phyloP scores from a whole-genome alignment of 306 rosid genomes.

The Abrus precatorius region DNA sequence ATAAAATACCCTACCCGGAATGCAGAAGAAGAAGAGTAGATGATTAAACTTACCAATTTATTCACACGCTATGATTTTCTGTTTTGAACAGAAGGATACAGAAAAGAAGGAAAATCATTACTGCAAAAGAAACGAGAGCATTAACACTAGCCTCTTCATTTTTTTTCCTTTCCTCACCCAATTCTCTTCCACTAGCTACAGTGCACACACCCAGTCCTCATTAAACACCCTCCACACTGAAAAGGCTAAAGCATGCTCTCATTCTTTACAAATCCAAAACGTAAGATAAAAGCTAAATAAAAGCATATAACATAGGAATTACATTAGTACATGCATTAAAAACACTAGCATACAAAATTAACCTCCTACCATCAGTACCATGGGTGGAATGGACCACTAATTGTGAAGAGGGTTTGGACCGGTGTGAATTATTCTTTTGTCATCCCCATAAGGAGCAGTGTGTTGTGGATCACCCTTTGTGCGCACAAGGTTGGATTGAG shows the following conservation, averaged over 20 bases:
- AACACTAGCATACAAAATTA: conserved; percentile 35
- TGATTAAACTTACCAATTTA: conserved; percentile 47
- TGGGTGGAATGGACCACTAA: conserved; percentile 44
- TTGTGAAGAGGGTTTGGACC: conserved; percentile 99
- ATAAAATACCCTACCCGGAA: neutral
- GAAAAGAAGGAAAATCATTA: conserved; percentile 13
- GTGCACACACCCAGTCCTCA: conserved; percentile 31
- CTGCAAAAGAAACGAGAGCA: conserved; percentile 69
- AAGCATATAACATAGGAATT: conserved; percentile 29
- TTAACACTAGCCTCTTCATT: conserved; percentile 72
- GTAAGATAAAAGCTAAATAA: neutral
- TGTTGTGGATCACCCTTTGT: conserved; percentile 45
- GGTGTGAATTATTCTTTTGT: conserved; percentile 78
- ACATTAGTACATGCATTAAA: conserved; percentile 38
- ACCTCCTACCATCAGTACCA: conserved; percentile 34
- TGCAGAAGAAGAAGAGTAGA: neutral
- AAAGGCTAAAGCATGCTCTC: conserved; percentile 86
- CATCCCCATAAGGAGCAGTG: conserved; percentile 56
- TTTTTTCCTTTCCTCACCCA: neutral
- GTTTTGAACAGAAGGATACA: conserved; percentile 44
- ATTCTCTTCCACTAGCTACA: conserved; percentile 42
- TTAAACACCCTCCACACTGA: conserved; percentile 46
- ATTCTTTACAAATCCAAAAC: conserved; percentile 53
- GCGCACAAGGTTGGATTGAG: conserved; percentile 19
- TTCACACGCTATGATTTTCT: conserved; percentile 49